These are phyloP conservation scores for Phytophthora pseudosyringae DNA, from an alignment of 352 stramenopile genomes.

Conservation along the genomic window DNA sequence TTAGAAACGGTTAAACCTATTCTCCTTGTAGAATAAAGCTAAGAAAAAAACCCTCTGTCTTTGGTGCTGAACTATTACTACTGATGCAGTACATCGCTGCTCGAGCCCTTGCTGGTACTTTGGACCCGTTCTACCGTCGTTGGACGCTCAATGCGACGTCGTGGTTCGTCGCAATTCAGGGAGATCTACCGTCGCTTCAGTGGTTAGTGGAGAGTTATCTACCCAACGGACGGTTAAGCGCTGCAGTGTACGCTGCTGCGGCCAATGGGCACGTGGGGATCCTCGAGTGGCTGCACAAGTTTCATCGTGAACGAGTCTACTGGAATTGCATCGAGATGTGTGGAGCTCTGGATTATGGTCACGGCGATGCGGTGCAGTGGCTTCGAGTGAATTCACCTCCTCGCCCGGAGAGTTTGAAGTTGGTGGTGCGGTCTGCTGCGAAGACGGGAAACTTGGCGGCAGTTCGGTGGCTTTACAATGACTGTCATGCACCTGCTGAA, in stretches of 20 bases:
- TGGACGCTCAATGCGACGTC: slow-evolving; percentile 32
- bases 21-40: no score
- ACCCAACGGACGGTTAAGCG: slow-evolving; percentile 5
- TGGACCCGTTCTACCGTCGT: slow-evolving; percentile 37
- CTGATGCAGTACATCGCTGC: slow-evolving; percentile 29
- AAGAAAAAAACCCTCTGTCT: no score
- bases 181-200: slow-evolving; percentile 29
- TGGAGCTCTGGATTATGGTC: slow-evolving; percentile 43
- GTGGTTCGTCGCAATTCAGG: slow-evolving; percentile 20
- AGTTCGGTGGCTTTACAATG: slow-evolving; percentile 27
- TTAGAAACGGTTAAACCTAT: no score
- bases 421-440: slow-evolving; percentile 28
- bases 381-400: slow-evolving; percentile 39
- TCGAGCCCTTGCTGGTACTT: background rate
- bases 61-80: no score
- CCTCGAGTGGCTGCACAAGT: slow-evolving; percentile 26
- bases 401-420: slow-evolving; percentile 26
- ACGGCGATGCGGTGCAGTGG: slow-evolving; percentile 51
- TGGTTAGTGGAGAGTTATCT: slow-evolving; percentile 31
- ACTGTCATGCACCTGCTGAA: slow-evolving; percentile 18
- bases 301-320: slow-evolving; percentile 15
- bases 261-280: slow-evolving; percentile 25
- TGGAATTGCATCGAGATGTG: slow-evolving; percentile 42
- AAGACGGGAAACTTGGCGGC: slow-evolving; percentile 20
- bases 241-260: slow-evolving; percentile 36